Base-by-base conservation (phyloP, 176 grass and related monocot species). In the Areca catechu region DNA sequence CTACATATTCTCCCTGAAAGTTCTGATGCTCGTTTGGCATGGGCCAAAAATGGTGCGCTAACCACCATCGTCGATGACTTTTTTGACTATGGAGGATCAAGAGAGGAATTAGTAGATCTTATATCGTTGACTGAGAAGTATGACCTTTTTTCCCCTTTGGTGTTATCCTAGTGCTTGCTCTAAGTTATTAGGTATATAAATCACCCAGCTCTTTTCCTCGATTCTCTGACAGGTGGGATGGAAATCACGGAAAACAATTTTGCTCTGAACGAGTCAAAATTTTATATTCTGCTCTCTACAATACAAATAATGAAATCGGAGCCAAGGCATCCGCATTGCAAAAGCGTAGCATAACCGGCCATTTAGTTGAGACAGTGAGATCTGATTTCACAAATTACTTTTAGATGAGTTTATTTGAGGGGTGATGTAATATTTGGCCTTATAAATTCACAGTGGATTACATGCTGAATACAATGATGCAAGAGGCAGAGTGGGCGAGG, bases 11-110 rank as follows among this genome's bases (percentile, higher is more conserved):
- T 71, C 70, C 76, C 73, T 53, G 70, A 95, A 59, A 34, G 83
- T 4, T 77, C 73, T 16, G 73, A 86, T 60, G 85, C 79, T 24
- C 79, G 82, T 50, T 79, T 81, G 17, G 66, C 64, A 15, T 89
- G 74, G 79, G 29, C 82, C 2, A 78, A 81, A 79, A 89, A 86
- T 76, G 58, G 43, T 20, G 80, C 84, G 7, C 83, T 95, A n/a
- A 74, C 82, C 16, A 84, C 76, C 12, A 10, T 83, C 0, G 62
- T 83, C 10, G 85, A 95, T 12, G 90, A 95, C 60, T 95, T 95
- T 66, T 95, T 95, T 27, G 90, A 95, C 25, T 20, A 81, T 51
- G 79, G 67, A 48, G 85, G 90, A 70, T 95, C 90, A 20, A 66
- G 37, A 55, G 82, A 89, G 65, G 90, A 95, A 63, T 24, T 83